Percentiles rank a stretch among this genome's conserved stretches.
Conservation (phyloP, 805 yeast species). For the Wickerhamomyces canadensis region DNA sequence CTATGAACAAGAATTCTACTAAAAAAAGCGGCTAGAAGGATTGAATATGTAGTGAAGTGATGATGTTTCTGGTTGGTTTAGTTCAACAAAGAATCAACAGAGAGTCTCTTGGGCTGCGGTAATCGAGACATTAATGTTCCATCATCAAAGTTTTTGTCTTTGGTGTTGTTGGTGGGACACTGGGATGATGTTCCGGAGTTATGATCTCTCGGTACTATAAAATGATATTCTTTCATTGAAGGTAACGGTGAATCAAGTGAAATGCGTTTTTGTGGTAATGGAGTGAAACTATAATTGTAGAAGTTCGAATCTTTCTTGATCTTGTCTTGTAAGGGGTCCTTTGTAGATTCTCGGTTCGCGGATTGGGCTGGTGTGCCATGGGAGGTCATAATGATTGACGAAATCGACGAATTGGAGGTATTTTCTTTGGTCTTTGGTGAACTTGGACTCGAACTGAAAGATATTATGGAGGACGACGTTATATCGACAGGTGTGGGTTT, state of each 20-base stretch:
- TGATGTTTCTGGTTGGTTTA: too few species aligned
- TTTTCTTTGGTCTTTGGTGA: not conserved
- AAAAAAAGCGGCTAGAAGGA: too few species aligned
- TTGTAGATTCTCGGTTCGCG: too few species aligned
- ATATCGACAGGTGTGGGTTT: not conserved
- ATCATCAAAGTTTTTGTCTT: not conserved
- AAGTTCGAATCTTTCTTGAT: not conserved
- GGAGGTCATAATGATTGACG: not conserved
- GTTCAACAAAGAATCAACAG: slow-evolving; percentile 8
- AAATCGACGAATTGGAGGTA: not conserved
- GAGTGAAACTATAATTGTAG: slow-evolving; percentile 1
- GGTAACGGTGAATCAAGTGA: slow-evolving; percentile 3
- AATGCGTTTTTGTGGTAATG: not conserved
- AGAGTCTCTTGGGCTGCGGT: slow-evolving; percentile 3
- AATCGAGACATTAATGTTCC: not conserved
- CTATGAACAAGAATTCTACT: too few species aligned
- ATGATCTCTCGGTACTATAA: slow-evolving; percentile 8
- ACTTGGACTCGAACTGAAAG: not conserved
- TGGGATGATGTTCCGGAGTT: too few species aligned
- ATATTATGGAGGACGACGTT: not conserved
- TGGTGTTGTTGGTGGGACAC: too few species aligned
- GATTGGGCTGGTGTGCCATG: too few species aligned
- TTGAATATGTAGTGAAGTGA: too few species aligned
- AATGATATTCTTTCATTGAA: slow-evolving; percentile 8
- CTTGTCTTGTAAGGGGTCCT: not conserved